phyloP scores from a whole-genome alignment of 805 yeast species.

The Ogataea allantospora region DNA sequence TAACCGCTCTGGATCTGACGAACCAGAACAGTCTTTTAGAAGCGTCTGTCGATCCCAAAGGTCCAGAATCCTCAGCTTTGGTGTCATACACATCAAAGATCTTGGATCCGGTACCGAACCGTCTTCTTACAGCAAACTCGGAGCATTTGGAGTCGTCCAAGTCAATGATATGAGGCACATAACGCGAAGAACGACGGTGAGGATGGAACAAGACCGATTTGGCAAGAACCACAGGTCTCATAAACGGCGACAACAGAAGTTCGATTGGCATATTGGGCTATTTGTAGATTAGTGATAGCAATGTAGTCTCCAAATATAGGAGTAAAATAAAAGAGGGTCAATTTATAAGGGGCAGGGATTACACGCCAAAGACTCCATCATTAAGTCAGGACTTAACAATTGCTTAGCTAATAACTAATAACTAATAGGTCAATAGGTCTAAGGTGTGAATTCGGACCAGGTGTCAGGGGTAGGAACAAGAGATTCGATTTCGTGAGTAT shows the following conservation, averaged over 20 bases:
- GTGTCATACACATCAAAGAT: conserved; percentile 53
- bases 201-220: conserved; percentile 53
- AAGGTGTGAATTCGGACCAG: no score
- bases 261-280: conserved; percentile 54
- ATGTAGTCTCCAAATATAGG: conserved; percentile 51
- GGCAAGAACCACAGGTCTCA: conserved; percentile 58
- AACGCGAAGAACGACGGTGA: conserved; percentile 55
- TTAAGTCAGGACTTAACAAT: no score
- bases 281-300: conserved; percentile 27
- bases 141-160: conserved; percentile 35
- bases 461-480: no score
- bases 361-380: conserved; percentile 1
- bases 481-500: no score
- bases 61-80: conserved; percentile 35
- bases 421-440: no score
- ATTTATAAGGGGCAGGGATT: conserved; percentile 2
- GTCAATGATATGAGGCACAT: conserved; percentile 53
- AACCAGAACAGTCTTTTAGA: conserved; percentile 49
- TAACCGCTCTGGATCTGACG: conserved; percentile 62
- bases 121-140: conserved; percentile 48
- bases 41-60: conserved; percentile 43
- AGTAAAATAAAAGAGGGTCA: background rate
- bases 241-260: conserved; percentile 53
- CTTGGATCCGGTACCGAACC: conserved; percentile 63
- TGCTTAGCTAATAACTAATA: no score